phyloP scores from a whole-genome alignment of 495 filamentous ascomycete species.

The Saxispiralis lemnorum region DNA sequence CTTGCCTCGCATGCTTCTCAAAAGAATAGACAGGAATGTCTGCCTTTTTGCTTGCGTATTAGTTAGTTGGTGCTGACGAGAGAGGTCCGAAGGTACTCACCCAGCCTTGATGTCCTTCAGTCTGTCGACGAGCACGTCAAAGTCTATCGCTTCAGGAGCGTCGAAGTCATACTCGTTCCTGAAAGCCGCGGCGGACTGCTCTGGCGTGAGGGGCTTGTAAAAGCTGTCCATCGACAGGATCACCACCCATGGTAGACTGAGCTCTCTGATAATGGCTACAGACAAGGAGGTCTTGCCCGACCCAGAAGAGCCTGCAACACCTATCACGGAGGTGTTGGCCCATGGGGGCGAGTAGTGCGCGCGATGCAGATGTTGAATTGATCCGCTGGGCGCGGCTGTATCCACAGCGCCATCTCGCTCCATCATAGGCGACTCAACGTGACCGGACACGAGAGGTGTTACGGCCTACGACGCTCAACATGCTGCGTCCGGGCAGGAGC shows the following conservation, averaged over 20 bases:
- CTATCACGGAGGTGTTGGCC: conserved; percentile 86
- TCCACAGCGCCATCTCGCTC: too few species aligned
- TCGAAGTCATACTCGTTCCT: conserved; percentile 91
- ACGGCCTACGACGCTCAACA: too few species aligned
- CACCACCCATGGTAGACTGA: conserved; percentile 94
- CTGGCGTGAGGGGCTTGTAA: conserved; percentile 66
- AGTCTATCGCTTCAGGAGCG: conserved; percentile 84
- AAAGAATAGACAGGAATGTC: conserved; percentile 95
- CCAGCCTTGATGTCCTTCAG: conserved; percentile 75
- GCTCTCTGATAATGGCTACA: conserved; percentile 67
- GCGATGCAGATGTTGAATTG: conserved; percentile 16
- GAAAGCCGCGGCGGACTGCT: conserved; percentile 61
- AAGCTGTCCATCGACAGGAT: conserved; percentile 97
- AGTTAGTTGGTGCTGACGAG: neutral
- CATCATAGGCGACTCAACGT: too few species aligned
- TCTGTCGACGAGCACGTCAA: conserved; percentile 68
- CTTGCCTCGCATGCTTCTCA: conserved; percentile 65
- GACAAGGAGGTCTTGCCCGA: conserved; percentile 95
- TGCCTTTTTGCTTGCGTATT: conserved; percentile 53
- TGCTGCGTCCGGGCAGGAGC: too few species aligned
- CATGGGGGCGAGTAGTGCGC: conserved; percentile 83
- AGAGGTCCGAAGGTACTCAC: conserved; percentile 33
- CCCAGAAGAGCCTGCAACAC: conserved; percentile 85
- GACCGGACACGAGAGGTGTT: too few species aligned
- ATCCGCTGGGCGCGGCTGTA: neutral